Evolutionary conservation across 306 rosid genomes (phyloP).

Genomic region (Psophocarpus tetragonolobus): DNA sequence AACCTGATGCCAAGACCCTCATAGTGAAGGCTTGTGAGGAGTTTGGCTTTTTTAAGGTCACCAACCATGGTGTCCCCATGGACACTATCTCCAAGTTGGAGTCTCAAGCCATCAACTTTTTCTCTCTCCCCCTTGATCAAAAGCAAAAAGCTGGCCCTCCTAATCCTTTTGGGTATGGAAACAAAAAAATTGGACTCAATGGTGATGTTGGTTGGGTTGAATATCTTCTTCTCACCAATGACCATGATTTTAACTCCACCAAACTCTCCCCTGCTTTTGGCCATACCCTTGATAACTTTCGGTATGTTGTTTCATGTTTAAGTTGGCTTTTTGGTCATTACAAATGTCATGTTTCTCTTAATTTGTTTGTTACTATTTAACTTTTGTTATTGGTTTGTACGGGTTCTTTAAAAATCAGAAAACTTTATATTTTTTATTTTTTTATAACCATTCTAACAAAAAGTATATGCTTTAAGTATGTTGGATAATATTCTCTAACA

Average conservation of each 20-base stretch:
- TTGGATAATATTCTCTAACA: no score
- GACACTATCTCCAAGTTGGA: constrained; percentile 60
- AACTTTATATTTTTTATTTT: no score
- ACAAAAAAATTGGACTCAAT: constrained; percentile 58
- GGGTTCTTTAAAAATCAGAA: no score
- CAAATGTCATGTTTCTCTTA: no score
- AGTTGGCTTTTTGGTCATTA: no score
- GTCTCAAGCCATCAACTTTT: constrained; percentile 63
- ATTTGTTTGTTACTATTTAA: no score
- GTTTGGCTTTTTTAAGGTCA: constrained; percentile 81
- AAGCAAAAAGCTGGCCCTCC: constrained; percentile 72
- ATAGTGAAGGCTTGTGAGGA: constrained; percentile 84
- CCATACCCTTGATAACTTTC: constrained; percentile 48
- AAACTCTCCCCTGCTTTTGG: constrained; percentile 30
- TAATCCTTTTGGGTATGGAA: constrained; percentile 71
- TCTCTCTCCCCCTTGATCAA: constrained; percentile 59
- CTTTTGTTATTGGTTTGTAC: no score
- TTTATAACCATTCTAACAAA: no score
- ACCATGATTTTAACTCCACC: constrained; percentile 39
- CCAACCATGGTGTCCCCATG: constrained; percentile 74
- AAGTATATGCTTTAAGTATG: no score
- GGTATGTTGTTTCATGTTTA: constrained; percentile 40
- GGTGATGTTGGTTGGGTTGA: constrained; percentile 87
- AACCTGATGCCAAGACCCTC: constrained; percentile 60
- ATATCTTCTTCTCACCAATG: constrained; percentile 56